Percentiles rank a stretch among this genome's conserved stretches.
These are phyloP conservation scores for Cryptosporidium bovis DNA, from an alignment of 169 alveolate genomes.

Conservation along the genomic window DNA sequence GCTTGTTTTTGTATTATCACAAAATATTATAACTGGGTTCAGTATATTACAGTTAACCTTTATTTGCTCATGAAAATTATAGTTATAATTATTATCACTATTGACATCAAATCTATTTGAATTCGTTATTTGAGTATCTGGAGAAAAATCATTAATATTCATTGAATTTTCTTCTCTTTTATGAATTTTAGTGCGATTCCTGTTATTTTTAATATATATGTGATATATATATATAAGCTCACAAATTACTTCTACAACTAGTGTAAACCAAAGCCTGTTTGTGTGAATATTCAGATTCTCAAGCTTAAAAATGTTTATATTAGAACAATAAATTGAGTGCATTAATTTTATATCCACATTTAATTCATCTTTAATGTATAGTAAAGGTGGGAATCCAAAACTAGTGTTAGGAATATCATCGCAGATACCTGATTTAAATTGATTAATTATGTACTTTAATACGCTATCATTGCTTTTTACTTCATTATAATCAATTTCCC, in stretches of 20 bases:
- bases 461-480: background rate
- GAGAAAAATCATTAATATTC: constrained; percentile 5
- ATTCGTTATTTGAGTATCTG: background rate
- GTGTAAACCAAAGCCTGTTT: background rate
- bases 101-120: background rate
- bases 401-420: background rate
- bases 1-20: constrained; percentile 46
- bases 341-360: constrained; percentile 15
- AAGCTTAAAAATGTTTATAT: constrained; percentile 29
- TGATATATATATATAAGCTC: constrained; percentile 21
- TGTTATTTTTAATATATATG: background rate
- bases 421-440: background rate
- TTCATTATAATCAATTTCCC: background rate
- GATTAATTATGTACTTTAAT: background rate
- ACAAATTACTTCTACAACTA: constrained; percentile 49
- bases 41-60: constrained; percentile 11
- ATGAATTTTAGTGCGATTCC: background rate
- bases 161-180: background rate
- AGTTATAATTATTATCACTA: background rate
- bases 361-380: background rate
- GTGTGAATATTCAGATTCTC: constrained; percentile 11
- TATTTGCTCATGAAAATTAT: constrained; percentile 6
- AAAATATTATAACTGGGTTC: constrained; percentile 34
- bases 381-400: constrained; percentile 34
- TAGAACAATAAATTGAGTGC: constrained; percentile 67